These are phyloP conservation scores for Teratosphaeria nubilosa DNA, from an alignment of 2,329 filamentous ascomycete species.

Conservation along the genomic window DNA sequence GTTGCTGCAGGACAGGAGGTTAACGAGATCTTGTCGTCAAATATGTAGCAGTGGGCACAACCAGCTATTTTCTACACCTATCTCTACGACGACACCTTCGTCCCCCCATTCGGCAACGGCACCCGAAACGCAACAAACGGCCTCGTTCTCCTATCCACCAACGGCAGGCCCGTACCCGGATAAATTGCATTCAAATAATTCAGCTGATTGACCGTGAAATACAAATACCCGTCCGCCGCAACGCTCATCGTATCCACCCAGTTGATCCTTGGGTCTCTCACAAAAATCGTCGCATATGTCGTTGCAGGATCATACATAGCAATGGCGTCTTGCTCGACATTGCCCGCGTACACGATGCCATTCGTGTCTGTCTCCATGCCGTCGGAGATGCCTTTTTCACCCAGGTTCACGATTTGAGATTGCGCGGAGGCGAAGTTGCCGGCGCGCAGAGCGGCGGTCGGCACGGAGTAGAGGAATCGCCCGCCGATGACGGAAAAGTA, in stretches of 20 bases:
- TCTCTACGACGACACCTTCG: conserved; percentile 19
- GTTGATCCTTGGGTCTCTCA: conserved; percentile 35
- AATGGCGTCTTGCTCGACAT: conserved; percentile 42
- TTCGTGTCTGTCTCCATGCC: conserved; percentile 44
- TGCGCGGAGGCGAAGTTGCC: not conserved
- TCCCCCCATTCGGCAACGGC: conserved; percentile 33
- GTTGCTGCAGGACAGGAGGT: no score
- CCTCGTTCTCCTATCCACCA: conserved; percentile 29
- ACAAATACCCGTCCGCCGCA: conserved; percentile 20
- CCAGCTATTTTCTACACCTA: not conserved
- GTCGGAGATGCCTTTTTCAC: conserved; percentile 42
- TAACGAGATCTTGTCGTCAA: no score
- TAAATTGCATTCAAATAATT: conserved; percentile 27
- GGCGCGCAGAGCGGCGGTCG: conserved; percentile 31
- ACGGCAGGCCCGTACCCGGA: conserved; percentile 30
- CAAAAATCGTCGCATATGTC: conserved; percentile 33
- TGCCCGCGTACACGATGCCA: conserved; percentile 39
- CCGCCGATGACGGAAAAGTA: conserved; percentile 38
- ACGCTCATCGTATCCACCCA: conserved; percentile 35
- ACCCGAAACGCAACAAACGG: conserved; percentile 36
- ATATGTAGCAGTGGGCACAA: no score
- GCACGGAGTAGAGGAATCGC: conserved; percentile 36
- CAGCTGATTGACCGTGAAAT: conserved; percentile 44
- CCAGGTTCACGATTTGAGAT: conserved; percentile 19
- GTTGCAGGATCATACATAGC: conserved; percentile 37